Evolutionary conservation across 2,329 filamentous ascomycete species (phyloP).

Genomic region (Claviceps capensis): DNA sequence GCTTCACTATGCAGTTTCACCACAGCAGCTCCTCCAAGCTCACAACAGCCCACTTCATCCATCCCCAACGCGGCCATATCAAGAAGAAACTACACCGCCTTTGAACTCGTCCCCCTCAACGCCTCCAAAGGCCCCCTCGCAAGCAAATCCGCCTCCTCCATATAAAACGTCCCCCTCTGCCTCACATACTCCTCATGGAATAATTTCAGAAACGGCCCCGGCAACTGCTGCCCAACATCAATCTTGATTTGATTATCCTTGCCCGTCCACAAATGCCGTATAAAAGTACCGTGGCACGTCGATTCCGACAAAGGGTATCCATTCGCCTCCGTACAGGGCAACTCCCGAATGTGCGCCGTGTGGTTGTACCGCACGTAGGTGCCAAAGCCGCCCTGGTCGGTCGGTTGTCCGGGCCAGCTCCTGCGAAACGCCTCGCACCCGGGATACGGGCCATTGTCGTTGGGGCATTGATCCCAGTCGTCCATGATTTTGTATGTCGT

Average conservation of each 20-base stretch:
- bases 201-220: slow-evolving; percentile 20
- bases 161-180: slow-evolving; percentile 21
- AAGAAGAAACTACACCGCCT: background rate
- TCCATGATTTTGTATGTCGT: slow-evolving; percentile 33
- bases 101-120: background rate
- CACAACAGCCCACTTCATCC: too few species aligned
- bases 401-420: slow-evolving; percentile 23
- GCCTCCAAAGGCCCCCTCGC: slow-evolving; percentile 8
- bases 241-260: slow-evolving; percentile 26
- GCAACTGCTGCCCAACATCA: slow-evolving; percentile 23
- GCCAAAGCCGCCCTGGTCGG: slow-evolving; percentile 31
- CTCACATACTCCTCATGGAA: slow-evolving; percentile 23
- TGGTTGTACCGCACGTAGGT: slow-evolving; percentile 29
- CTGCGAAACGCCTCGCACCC: slow-evolving; percentile 25
- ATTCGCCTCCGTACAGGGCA: slow-evolving; percentile 29
- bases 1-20: too few species aligned
- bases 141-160: slow-evolving; percentile 23
- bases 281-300: slow-evolving; percentile 26
- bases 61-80: too few species aligned
- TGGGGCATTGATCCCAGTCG: slow-evolving; percentile 31
- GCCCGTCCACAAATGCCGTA: slow-evolving; percentile 30
- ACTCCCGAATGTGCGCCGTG: slow-evolving; percentile 24
- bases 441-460: slow-evolving; percentile 24
- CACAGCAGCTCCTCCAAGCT: too few species aligned
- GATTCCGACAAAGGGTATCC: slow-evolving; percentile 25